Conservation (phyloP, 345 rosid genomes). For the Eucalyptus erythrocorys region DNA sequence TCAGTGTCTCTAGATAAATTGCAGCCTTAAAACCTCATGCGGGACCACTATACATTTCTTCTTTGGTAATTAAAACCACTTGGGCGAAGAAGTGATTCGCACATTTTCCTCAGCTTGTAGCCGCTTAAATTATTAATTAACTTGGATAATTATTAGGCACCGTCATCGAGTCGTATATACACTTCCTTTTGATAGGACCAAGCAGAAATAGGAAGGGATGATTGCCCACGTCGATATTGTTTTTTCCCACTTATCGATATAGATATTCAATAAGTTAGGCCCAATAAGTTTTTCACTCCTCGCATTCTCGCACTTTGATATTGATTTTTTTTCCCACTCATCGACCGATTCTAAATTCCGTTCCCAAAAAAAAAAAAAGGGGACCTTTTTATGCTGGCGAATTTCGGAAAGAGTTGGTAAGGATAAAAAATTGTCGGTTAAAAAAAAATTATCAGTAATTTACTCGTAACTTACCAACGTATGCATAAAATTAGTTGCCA, state of each 20-base stretch:
- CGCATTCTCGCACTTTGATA: background rate
- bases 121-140: background rate
- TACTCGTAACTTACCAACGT: too few species aligned
- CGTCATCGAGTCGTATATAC: background rate
- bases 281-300: background rate
- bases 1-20: background rate
- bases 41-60: background rate
- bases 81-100: background rate
- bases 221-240: background rate
- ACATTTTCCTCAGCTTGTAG: background rate
- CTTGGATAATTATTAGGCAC: background rate
- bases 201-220: background rate
- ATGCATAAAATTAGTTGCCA: background rate
- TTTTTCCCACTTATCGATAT: too few species aligned
- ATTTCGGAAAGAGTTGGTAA: background rate
- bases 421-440: background rate
- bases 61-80: background rate
- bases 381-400: background rate
- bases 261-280: background rate
- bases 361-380: too few species aligned
- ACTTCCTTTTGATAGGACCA: background rate
- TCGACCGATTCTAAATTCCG: background rate
- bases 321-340: background rate
- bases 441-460: background rate
- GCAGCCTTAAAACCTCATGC: background rate